Conservation (phyloP, 2,329 filamentous ascomycete species). For the Aspergillus sp. region DNA sequence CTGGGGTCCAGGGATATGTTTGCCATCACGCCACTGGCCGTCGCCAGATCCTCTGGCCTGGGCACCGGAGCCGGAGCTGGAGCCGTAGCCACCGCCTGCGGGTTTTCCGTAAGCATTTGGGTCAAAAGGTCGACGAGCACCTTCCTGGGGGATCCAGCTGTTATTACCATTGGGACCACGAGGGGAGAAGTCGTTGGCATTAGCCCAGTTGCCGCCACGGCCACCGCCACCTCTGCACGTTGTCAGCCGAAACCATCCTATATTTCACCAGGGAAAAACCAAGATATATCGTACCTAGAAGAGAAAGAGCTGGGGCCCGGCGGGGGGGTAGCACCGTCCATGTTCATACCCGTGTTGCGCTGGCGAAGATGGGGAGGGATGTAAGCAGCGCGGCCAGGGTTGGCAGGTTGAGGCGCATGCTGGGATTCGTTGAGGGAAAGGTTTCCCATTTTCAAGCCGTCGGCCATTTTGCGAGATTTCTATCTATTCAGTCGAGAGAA, state of each 20-base stretch:
- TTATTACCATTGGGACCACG: conserved; percentile 32
- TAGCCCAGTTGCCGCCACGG: conserved; percentile 45
- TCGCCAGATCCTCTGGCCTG: conserved; percentile 78
- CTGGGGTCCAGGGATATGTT: conserved; percentile 82
- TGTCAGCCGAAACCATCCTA: conserved; percentile 3
- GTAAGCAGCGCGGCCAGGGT: conserved; percentile 54
- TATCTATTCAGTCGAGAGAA: no score
- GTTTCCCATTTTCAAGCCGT: conserved; percentile 35
- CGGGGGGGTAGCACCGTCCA: conserved; percentile 32
- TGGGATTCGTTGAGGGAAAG: conserved; percentile 54
- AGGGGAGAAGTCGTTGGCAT: conserved; percentile 52
- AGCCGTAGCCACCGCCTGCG: conserved; percentile 34
- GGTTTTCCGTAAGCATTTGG: conserved; percentile 57
- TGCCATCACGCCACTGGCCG: conserved; percentile 92
- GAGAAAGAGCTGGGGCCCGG: conserved; percentile 27
- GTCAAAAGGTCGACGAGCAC: conserved; percentile 47
- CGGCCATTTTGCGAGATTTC: conserved; percentile 30
- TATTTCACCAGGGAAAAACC: conserved; percentile 1
- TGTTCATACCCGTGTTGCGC: conserved; percentile 29
- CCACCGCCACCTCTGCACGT: conserved; percentile 14
- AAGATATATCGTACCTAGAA: conserved; percentile 26
- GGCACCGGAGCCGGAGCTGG: conserved; percentile 35
- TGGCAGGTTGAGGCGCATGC: conserved; percentile 45
- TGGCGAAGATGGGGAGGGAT: conserved; percentile 59
- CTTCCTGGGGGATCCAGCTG: conserved; percentile 30